phyloP scores from a whole-genome alignment of 2,329 filamentous ascomycete genomes.

The Stagonosporopsis cucurbitacearum region DNA sequence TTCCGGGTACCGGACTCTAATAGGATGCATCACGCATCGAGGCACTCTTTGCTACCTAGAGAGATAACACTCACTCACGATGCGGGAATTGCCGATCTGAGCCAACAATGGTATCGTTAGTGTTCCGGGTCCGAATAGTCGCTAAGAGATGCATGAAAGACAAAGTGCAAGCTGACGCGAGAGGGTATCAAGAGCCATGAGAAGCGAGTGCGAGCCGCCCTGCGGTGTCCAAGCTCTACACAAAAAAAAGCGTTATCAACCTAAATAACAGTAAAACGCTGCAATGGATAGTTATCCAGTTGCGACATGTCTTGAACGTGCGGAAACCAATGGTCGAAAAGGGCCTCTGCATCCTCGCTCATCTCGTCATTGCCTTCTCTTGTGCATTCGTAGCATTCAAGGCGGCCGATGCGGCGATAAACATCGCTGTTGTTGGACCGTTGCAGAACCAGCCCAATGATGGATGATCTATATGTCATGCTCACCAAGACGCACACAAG shows the following conservation, averaged over 20 bases:
- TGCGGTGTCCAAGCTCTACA: constrained; percentile 3
- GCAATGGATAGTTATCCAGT: constrained; percentile 40
- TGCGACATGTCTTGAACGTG: constrained; percentile 47
- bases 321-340: constrained; percentile 47
- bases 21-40: no score
- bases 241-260: neutral
- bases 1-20: neutral
- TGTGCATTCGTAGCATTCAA: constrained; percentile 47
- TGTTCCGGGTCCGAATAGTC: neutral
- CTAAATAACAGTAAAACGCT: constrained; percentile 40
- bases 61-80: neutral
- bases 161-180: neutral
- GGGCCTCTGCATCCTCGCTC: constrained; percentile 44
- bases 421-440: constrained; percentile 23
- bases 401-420: constrained; percentile 44
- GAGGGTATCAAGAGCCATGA: constrained; percentile 17
- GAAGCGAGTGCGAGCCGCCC: constrained; percentile 10
- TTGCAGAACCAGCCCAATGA: constrained; percentile 44
- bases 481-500: constrained; percentile 43
- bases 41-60: neutral
- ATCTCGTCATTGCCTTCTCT: constrained; percentile 35
- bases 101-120: neutral
- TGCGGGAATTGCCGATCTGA: neutral
- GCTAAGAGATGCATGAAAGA: neutral
- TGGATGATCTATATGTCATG: constrained; percentile 48